phyloP scores from a whole-genome alignment of 805 yeast species.

The Nakazawaea peltata region DNA sequence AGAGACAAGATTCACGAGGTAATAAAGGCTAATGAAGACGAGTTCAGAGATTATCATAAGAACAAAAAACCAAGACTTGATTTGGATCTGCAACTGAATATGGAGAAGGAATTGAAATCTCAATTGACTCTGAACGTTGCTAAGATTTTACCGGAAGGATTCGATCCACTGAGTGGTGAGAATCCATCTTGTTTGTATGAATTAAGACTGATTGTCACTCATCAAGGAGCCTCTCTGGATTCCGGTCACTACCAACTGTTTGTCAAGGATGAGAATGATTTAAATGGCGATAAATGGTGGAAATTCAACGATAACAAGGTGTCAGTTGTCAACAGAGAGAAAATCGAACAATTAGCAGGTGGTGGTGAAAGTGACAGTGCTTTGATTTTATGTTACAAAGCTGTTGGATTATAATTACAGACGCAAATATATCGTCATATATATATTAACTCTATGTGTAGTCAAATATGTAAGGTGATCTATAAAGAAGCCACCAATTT shows the following conservation, averaged over 20 bases:
- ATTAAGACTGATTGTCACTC: conserved; percentile 77
- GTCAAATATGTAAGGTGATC: conserved; percentile 1
- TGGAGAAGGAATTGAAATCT: conserved; percentile 38
- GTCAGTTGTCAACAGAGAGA: conserved; percentile 65
- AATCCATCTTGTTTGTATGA: conserved; percentile 88
- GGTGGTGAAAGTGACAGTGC: conserved; percentile 99
- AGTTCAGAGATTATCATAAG: conserved; percentile 66
- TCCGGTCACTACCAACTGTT: conserved; percentile 96
- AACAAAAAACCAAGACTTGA: conserved; percentile 23
- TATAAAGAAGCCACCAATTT: conserved; percentile 43
- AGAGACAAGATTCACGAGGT: conserved; percentile 74
- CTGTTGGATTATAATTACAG: conserved; percentile 48
- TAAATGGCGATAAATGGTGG: conserved; percentile 79
- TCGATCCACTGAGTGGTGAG: conserved; percentile 50
- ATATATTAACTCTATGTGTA: background rate
- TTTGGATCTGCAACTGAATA: conserved; percentile 43
- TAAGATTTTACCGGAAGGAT: conserved; percentile 37
- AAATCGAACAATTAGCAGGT: conserved; percentile 81
- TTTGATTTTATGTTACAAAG: conserved; percentile 77
- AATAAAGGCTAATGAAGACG: conserved; percentile 67
- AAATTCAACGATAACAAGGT: conserved; percentile 92
- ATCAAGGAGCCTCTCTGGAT: conserved; percentile 92
- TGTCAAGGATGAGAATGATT: conserved; percentile 60
- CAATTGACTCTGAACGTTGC: conserved; percentile 42
- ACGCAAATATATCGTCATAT: background rate